Evolutionary conservation across 2,329 filamentous ascomycete species (phyloP).

Genomic region (Colletotrichum sp.): DNA sequence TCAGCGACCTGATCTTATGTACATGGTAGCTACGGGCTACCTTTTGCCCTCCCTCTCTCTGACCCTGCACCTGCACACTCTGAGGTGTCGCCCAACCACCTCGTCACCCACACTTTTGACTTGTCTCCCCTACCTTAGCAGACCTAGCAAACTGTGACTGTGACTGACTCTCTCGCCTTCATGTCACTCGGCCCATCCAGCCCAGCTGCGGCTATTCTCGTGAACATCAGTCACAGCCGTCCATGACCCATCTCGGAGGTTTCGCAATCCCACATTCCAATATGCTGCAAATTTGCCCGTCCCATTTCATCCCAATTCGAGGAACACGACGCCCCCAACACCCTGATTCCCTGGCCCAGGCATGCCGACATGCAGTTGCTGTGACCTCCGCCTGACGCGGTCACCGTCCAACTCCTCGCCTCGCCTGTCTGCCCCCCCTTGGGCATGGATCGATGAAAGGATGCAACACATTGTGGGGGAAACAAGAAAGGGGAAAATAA

Average conservation of each 20-base stretch:
- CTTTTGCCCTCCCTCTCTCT: background rate
- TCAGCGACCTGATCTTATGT: background rate
- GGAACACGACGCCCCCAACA: background rate
- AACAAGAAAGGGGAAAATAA: background rate
- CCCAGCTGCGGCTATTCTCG: background rate
- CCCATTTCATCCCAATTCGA: background rate
- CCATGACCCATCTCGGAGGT: slow-evolving; percentile 13
- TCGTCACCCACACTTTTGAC: background rate
- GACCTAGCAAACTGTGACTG: background rate
- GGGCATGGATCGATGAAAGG: background rate
- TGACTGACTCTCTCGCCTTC: background rate
- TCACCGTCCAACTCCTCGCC: background rate
- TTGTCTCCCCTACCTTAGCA: background rate
- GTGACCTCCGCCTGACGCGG: background rate
- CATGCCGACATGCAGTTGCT: background rate
- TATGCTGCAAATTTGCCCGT: slow-evolving; percentile 2
- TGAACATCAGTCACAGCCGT: slow-evolving; percentile 1
- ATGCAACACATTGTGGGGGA: background rate
- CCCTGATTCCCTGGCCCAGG: background rate
- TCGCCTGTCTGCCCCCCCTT: background rate
- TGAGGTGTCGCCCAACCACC: background rate
- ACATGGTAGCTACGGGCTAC: background rate
- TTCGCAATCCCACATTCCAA: slow-evolving; percentile 14
- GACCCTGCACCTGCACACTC: background rate
- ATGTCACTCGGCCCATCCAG: background rate